Conservation (phyloP, 140 eudicot genomes). For the Anethum foeniculum region DNA sequence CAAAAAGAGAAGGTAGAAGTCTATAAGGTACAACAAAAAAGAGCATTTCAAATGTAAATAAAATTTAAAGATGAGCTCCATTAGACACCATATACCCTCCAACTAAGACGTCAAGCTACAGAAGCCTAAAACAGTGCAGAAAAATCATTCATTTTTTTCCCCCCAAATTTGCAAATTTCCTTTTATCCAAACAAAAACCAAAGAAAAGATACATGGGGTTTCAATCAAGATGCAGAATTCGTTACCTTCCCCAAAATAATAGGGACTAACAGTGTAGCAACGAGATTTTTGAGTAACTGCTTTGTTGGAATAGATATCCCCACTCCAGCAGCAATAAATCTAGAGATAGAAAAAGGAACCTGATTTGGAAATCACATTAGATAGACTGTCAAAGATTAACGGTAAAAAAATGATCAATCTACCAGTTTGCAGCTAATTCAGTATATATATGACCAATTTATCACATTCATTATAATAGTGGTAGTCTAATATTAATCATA, state of each 20-base stretch:
- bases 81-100: neutral
- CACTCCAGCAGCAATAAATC: conserved; percentile 64
- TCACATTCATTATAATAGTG: neutral
- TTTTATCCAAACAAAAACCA: neutral
- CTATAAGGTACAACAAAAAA: neutral
- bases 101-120: neutral
- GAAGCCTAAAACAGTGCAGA: neutral
- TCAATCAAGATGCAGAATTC: neutral
- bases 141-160: neutral
- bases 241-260: conserved; percentile 76
- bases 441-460: neutral
- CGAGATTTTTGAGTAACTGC: conserved; percentile 59
- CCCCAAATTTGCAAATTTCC: neutral
- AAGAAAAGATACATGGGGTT: neutral
- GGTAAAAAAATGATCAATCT: neutral
- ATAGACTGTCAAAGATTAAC: neutral
- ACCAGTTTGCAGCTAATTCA: neutral
- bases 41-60: neutral
- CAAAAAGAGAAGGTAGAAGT: neutral
- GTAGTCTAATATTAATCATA: neutral
- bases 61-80: neutral
- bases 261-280: conserved; percentile 67
- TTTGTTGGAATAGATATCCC: conserved; percentile 76
- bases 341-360: conserved; percentile 83
- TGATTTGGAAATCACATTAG: conserved; percentile 11